Conservation (phyloP, 345 rosid genomes). For the Brassica cretica region DNA sequence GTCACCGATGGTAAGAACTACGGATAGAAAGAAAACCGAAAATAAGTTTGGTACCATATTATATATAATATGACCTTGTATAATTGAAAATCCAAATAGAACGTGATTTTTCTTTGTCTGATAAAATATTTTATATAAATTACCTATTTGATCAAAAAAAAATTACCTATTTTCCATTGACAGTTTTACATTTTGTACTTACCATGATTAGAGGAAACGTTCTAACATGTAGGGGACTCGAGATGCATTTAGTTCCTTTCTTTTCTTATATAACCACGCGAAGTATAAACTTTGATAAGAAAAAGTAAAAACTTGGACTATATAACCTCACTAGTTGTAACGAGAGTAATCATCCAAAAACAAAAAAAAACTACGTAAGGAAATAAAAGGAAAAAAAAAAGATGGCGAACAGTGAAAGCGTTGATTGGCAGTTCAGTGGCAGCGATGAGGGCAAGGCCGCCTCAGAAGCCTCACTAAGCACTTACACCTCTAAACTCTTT, state of each 20-base stretch:
- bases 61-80: no score
- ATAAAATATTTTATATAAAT: no score
- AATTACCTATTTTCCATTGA: no score
- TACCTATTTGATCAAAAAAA: no score
- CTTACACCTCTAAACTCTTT: slow-evolving; percentile 30
- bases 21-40: no score
- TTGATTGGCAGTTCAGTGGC: slow-evolving; percentile 37
- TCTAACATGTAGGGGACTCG: not conserved
- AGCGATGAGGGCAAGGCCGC: slow-evolving; percentile 32
- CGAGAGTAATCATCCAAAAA: slow-evolving; percentile 11
- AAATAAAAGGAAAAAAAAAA: slow-evolving; percentile 11
- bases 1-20: no score
- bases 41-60: no score
- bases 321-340: not conserved
- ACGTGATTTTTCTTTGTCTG: not conserved
- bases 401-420: not conserved
- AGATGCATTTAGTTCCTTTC: not conserved
- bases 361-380: not conserved
- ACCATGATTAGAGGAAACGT: slow-evolving; percentile 3
- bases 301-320: not conserved
- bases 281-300: not conserved
- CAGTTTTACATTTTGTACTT: not conserved
- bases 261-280: slow-evolving; percentile 4
- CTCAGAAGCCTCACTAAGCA: slow-evolving; percentile 34
- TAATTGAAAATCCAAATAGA: not conserved